Conservation (phyloP, 495 filamentous ascomycete species). For the Copromyces sp. region DNA sequence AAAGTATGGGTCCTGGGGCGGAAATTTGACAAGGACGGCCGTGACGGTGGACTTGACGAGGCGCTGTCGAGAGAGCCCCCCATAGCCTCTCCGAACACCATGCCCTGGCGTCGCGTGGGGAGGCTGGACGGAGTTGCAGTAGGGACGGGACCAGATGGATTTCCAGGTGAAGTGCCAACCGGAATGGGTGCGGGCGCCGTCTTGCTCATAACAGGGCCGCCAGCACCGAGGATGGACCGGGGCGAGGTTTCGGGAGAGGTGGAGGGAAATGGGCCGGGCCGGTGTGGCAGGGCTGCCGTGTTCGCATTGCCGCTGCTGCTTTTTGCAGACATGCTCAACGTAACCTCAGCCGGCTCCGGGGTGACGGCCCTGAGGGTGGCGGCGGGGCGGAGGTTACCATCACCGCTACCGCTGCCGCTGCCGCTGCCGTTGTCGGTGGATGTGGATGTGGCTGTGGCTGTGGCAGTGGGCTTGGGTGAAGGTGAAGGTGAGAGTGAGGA, state of each 20-base stretch:
- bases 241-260: constrained; percentile 35
- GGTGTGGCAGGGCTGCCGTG: constrained; percentile 13
- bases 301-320: constrained; percentile 11
- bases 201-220: not conserved
- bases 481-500: constrained; percentile 34
- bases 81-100: constrained; percentile 43
- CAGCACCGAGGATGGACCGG: constrained; percentile 29
- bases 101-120: constrained; percentile 33
- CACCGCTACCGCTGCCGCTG: not conserved
- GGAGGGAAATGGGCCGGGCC: constrained; percentile 22
- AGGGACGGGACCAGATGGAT: not conserved
- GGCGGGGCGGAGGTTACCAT: constrained; percentile 14
- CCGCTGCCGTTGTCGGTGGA: not conserved
- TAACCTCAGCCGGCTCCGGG: constrained; percentile 36
- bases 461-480: constrained; percentile 10
- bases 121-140: constrained; percentile 5
- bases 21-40: constrained; percentile 20
- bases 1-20: constrained; percentile 43
- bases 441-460: not conserved
- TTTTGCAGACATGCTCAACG: constrained; percentile 7
- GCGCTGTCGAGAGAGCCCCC: constrained; percentile 29
- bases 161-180: not conserved
- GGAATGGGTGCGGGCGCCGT: not conserved
- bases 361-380: constrained; percentile 42
- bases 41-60: constrained; percentile 27